These are phyloP conservation scores for Sporobolomyces roseus DNA, from an alignment of 768 basidiomycete species.

Conservation along the genomic window DNA sequence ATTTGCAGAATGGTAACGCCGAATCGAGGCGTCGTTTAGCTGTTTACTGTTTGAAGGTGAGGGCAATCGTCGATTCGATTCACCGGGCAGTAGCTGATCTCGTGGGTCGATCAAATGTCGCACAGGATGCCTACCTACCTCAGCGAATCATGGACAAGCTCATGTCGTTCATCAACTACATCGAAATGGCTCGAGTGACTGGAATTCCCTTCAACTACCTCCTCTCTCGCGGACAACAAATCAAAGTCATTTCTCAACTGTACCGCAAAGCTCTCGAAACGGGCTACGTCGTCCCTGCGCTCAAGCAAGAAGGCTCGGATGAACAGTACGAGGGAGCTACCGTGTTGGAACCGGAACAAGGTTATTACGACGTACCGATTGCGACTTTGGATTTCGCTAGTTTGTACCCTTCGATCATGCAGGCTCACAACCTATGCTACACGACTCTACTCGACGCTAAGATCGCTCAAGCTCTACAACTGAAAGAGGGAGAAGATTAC, in stretches of 20 bases:
- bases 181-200: conserved; percentile 98
- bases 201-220: conserved; percentile 99
- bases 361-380: conserved; percentile 93
- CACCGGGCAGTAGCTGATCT: no score
- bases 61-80: no score
- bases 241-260: conserved; percentile 95
- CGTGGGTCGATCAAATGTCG: no score
- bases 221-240: conserved; percentile 89
- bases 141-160: conserved; percentile 94
- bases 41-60: conserved; percentile 94
- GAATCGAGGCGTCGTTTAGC: conserved; percentile 89
- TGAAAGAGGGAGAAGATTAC: conserved; percentile 84
- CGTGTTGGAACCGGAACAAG: conserved; percentile 93
- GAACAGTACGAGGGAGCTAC: conserved; percentile 99
- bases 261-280: conserved; percentile 88
- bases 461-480: conserved; percentile 69
- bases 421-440: conserved; percentile 99
- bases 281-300: conserved; percentile 79
- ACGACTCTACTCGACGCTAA: conserved; percentile 83
- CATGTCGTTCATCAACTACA: conserved; percentile 98
- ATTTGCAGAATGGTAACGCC: conserved; percentile 91
- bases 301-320: conserved; percentile 85
- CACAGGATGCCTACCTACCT: conserved; percentile 92
- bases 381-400: conserved; percentile 98
- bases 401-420: conserved; percentile 99